Conservation (phyloP, 495 filamentous ascomycete genomes). For the Durotheca rogersii region DNA sequence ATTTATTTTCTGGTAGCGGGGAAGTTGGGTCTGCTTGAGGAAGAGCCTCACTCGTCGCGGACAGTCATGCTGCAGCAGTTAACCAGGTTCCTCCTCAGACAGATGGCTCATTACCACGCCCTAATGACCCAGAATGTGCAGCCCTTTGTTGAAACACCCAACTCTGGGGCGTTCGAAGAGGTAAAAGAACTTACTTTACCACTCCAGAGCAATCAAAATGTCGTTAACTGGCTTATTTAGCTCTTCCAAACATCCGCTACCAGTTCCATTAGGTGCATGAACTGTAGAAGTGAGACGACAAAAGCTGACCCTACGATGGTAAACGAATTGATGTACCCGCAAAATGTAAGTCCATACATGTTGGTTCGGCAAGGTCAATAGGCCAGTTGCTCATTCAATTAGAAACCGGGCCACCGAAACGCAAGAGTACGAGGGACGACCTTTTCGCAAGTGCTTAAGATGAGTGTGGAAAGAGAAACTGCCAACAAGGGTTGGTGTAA, state of each 20-base stretch:
- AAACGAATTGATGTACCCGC: constrained; percentile 84
- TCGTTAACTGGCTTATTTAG: constrained; percentile 8
- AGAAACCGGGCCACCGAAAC: constrained; percentile 51
- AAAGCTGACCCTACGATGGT: constrained; percentile 67
- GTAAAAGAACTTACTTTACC: constrained; percentile 5
- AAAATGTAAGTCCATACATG: constrained; percentile 46
- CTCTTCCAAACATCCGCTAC: constrained; percentile 45
- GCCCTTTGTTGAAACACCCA: constrained; percentile 9
- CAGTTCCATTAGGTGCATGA: constrained; percentile 71
- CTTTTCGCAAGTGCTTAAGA: constrained; percentile 82
- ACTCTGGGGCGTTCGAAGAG: constrained; percentile 30
- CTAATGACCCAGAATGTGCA: constrained; percentile 57
- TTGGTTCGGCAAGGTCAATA: constrained; percentile 11
- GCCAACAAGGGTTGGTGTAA: constrained; percentile 87
- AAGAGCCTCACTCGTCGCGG: constrained; percentile 69
- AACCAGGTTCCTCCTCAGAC: constrained; percentile 73
- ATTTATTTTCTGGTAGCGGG: constrained; percentile 49
- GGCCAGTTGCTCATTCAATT: constrained; percentile 16
- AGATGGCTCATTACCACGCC: constrained; percentile 68
- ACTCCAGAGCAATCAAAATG: not conserved
- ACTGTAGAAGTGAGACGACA: constrained; percentile 75
- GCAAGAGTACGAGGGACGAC: constrained; percentile 55
- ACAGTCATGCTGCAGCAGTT: constrained; percentile 74
- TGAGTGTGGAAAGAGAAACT: constrained; percentile 81
- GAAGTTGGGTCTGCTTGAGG: constrained; percentile 75